phyloP scores from a whole-genome alignment of 164 flowering plant species.

The Kalanchoe fedtschenkoi region DNA sequence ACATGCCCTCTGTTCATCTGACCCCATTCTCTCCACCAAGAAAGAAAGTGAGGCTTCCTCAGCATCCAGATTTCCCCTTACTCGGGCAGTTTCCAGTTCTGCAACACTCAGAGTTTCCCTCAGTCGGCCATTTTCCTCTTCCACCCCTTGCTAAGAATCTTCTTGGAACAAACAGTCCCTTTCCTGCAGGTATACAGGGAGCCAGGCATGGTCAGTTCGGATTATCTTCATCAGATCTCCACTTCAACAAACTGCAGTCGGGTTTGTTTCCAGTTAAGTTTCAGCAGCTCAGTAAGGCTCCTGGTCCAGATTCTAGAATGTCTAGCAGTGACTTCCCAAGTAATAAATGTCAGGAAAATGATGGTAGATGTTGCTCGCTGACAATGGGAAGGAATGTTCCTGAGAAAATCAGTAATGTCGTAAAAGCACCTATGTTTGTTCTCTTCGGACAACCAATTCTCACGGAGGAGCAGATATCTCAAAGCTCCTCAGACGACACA shows the following conservation, averaged over 20 bases:
- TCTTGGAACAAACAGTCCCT: slow-evolving; percentile 20
- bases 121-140: slow-evolving; percentile 23
- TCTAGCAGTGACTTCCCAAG: slow-evolving; percentile 1
- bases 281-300: slow-evolving; percentile 12
- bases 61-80: slow-evolving; percentile 1
- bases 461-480: slow-evolving; percentile 31
- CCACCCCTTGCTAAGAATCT: slow-evolving; percentile 23
- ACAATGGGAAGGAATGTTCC: slow-evolving; percentile 25
- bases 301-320: slow-evolving; percentile 13
- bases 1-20: slow-evolving; percentile 32
- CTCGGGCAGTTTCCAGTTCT: background rate
- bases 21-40: slow-evolving; percentile 44
- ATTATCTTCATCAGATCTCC: slow-evolving; percentile 25
- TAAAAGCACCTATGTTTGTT: slow-evolving; percentile 24
- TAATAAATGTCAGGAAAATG: slow-evolving; percentile 9
- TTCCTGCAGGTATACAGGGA: slow-evolving; percentile 61
- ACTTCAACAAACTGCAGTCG: slow-evolving; percentile 24
- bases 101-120: slow-evolving; percentile 17
- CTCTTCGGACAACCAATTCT: slow-evolving; percentile 44
- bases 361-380: slow-evolving; percentile 27
- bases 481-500: slow-evolving; percentile 29
- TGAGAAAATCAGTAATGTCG: slow-evolving; percentile 13
- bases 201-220: slow-evolving; percentile 55
- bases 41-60: slow-evolving; percentile 38
- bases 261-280: slow-evolving; percentile 20